Evolutionary conservation across 2,329 filamentous ascomycete species (phyloP), one percentile per base, ranked within the genome.

Genomic region (Epichloe gansuensis): DNA sequence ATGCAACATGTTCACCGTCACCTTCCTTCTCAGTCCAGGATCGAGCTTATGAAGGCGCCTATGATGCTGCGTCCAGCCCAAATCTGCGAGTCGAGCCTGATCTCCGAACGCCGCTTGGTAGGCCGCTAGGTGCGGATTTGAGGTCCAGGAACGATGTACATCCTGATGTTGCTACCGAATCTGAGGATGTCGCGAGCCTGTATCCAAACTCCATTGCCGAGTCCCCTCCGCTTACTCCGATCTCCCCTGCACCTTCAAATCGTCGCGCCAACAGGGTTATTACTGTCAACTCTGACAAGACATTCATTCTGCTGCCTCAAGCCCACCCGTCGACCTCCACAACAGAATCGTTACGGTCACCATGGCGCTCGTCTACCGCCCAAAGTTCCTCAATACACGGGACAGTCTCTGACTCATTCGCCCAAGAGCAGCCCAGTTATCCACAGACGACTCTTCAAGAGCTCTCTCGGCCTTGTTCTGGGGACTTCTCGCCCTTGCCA

Each of bases 231-330:
- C 36, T 12, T 6, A 27, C n/a, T 49, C 48, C 23, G 3, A 61
- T 58, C 15, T 61, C 64, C 34, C 53, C 61, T 23, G 59, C 64
- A 11, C 55, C 64, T 21, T 62, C 64, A 12, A 49, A 49, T 40
- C 60, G 62, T 45, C 64, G 65, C 39, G 45, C 51, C 9, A 61
- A 55, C 21, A 63, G 72, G 55, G 61, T 73, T 34, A 72, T 81
- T 53, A 71, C 70, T 50, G 65, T 81, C 31, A 71, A 80, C 57
- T 63, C 76, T 5, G 75, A 81, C 63, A 79, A 79, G 64, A 81
- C 78, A 4, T 81, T 82, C 58, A 78, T 76, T 15, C 64, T 81
- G 52, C 55, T 72, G 55, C 64, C 64, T 61, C 59, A 73, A 43
- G 53, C 61, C n/a, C 53, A 54, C 38, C 60, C 61, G 11, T 53